Conservation (phyloP, 495 filamentous ascomycete genomes). For the Umbilicaria muhlenbergii region DNA sequence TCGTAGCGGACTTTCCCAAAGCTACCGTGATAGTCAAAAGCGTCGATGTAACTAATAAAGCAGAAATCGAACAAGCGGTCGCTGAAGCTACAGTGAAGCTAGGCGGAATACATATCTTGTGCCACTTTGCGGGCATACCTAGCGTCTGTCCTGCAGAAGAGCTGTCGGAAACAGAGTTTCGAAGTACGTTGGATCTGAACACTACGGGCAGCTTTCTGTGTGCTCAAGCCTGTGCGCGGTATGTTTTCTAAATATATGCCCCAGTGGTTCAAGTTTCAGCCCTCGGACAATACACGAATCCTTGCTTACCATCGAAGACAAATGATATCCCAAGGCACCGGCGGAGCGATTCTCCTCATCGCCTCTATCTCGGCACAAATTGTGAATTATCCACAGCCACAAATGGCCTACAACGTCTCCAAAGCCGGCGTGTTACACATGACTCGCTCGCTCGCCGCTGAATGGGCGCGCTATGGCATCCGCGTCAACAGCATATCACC, state of each 20-base stretch:
- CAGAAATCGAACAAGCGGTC: constrained; percentile 30
- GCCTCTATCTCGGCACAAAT: constrained; percentile 50
- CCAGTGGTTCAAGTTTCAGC: not conserved
- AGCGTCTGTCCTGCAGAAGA: constrained; percentile 39
- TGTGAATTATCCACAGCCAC: constrained; percentile 32
- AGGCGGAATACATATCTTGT: constrained; percentile 39
- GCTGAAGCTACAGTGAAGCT: constrained; percentile 22
- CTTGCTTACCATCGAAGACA: constrained; percentile 8
- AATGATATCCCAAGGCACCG: constrained; percentile 15
- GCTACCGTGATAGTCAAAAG: constrained; percentile 28
- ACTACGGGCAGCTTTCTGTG: constrained; percentile 47
- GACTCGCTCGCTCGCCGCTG: constrained; percentile 22
- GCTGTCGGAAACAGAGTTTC: constrained; percentile 38
- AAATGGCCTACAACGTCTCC: constrained; percentile 27
- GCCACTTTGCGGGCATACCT: constrained; percentile 56
- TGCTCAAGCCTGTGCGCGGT: constrained; percentile 43
- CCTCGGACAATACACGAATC: not conserved
- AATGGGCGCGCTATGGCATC: constrained; percentile 42
- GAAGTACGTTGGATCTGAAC: constrained; percentile 47
- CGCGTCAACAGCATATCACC: constrained; percentile 55
- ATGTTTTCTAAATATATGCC: constrained; percentile 18
- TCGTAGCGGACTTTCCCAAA: constrained; percentile 36
- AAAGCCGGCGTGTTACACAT: constrained; percentile 25
- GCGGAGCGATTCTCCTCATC: constrained; percentile 47
- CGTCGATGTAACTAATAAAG: constrained; percentile 45